Conservation (phyloP, 192 early-diverging fungal genomes). For the Oehlia diaphana region DNA sequence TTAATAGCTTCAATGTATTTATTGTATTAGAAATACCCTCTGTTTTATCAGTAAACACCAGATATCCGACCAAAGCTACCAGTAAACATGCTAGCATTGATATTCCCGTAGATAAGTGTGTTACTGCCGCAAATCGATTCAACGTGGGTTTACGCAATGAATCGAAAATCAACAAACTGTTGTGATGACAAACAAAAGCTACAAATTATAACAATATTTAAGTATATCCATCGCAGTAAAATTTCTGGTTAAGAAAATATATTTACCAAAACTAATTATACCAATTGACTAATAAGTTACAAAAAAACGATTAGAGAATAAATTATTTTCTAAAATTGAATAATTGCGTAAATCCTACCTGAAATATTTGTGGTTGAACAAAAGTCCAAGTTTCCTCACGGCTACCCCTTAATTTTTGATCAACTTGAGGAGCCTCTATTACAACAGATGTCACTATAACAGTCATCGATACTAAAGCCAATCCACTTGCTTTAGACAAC, state of each 20-base stretch:
- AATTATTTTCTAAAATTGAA: background rate
- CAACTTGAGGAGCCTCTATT: conserved; percentile 66
- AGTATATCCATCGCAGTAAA: background rate
- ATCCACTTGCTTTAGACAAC: conserved; percentile 83
- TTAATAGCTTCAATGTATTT: background rate
- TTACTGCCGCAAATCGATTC: conserved; percentile 81
- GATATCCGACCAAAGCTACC: conserved; percentile 72
- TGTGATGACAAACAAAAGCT: conserved; percentile 96
- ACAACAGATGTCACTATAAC: conserved; percentile 74
- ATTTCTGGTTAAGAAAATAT: background rate
- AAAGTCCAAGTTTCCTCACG: conserved; percentile 39
- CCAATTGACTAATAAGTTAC: conserved; percentile 56
- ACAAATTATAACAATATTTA: conserved; percentile 17
- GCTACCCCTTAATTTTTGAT: conserved; percentile 53
- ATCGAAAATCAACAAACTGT: conserved; percentile 89
- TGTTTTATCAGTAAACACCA: conserved; percentile 83
- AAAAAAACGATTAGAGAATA: conserved; percentile 32
- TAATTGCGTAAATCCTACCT: conserved; percentile 36
- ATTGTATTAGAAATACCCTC: conserved; percentile 42
- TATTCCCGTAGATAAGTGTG: conserved; percentile 74
- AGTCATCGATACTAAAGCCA: conserved; percentile 80
- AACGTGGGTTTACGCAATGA: conserved; percentile 82
- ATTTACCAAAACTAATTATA: conserved; percentile 84
- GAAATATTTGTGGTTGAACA: conserved; percentile 60
- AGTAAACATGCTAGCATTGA: conserved; percentile 71